These are phyloP conservation scores for Volutella citrinella DNA, from an alignment of 2,329 filamentous ascomycete genomes.

Conservation along the genomic window DNA sequence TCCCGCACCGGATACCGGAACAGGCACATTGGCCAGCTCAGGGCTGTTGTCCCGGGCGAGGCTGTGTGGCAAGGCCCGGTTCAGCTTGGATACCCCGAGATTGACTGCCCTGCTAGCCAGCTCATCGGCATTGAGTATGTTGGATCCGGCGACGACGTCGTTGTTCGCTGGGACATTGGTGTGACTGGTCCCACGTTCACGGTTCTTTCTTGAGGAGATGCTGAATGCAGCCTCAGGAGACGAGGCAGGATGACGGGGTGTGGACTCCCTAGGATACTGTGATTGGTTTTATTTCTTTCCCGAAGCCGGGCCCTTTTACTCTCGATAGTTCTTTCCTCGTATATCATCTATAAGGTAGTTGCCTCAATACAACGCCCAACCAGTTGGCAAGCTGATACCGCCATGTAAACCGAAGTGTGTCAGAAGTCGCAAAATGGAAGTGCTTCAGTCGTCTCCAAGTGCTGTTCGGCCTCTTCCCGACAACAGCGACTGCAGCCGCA, in stretches of 20 bases:
- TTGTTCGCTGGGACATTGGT: constrained; percentile 11
- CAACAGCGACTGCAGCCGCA: neutral
- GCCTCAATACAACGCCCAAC: too few species aligned
- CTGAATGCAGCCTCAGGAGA: too few species aligned
- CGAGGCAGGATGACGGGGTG: too few species aligned
- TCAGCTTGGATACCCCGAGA: constrained; percentile 6
- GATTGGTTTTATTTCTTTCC: too few species aligned
- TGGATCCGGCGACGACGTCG: constrained; percentile 2
- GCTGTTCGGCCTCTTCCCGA: neutral
- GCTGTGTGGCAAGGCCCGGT: constrained; percentile 1
- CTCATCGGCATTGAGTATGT: constrained; percentile 7
- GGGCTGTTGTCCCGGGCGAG: constrained; percentile 3
- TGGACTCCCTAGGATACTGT: too few species aligned
- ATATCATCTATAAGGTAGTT: too few species aligned
- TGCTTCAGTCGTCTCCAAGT: neutral
- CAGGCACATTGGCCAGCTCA: constrained; percentile 4
- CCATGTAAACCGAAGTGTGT: neutral
- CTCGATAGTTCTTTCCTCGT: too few species aligned
- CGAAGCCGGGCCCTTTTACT: too few species aligned
- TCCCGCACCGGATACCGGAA: too few species aligned
- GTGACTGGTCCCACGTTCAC: constrained; percentile 9
- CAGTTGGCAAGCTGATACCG: neutral
- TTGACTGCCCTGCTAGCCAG: constrained; percentile 8
- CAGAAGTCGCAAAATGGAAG: neutral
- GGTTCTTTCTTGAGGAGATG: too few species aligned